phyloP scores from a whole-genome alignment of 148 eudicot genomes.

The Gaultheria prostrata region DNA sequence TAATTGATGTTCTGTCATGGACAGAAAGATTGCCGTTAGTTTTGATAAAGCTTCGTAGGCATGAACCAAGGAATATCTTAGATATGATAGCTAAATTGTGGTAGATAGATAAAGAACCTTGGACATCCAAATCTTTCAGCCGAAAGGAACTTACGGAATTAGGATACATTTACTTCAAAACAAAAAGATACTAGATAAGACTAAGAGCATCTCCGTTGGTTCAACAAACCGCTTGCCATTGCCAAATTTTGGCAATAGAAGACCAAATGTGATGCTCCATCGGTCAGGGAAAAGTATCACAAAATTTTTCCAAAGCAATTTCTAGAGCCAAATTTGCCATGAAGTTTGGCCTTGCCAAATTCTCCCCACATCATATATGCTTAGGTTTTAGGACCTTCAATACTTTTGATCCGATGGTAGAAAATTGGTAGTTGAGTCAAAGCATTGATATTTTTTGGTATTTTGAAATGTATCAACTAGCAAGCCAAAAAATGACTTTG shows the following conservation, averaged over 20 bases:
- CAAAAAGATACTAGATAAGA: background rate
- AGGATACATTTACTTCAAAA: background rate
- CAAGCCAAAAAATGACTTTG: background rate
- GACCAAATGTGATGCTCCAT: slow-evolving; percentile 3
- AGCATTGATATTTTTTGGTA: background rate
- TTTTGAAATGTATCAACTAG: too few species aligned
- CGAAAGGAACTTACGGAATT: background rate
- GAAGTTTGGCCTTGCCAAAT: too few species aligned
- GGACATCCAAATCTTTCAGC: background rate
- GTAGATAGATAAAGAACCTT: background rate
- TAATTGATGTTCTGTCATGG: background rate
- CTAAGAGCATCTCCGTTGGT: background rate
- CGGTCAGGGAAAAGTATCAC: background rate
- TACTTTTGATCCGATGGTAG: background rate
- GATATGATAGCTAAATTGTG: background rate
- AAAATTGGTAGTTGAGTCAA: background rate
- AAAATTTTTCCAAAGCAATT: background rate
- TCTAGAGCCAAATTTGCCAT: background rate
- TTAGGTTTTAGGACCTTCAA: background rate
- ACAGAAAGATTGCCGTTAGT: background rate
- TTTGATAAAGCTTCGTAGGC: background rate
- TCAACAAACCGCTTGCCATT: background rate
- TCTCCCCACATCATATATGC: background rate
- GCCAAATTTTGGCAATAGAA: background rate
- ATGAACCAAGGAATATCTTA: background rate